Evolutionary conservation across 768 basidiomycete genomes (phyloP).

Genomic region (Termitomyces sp.): DNA sequence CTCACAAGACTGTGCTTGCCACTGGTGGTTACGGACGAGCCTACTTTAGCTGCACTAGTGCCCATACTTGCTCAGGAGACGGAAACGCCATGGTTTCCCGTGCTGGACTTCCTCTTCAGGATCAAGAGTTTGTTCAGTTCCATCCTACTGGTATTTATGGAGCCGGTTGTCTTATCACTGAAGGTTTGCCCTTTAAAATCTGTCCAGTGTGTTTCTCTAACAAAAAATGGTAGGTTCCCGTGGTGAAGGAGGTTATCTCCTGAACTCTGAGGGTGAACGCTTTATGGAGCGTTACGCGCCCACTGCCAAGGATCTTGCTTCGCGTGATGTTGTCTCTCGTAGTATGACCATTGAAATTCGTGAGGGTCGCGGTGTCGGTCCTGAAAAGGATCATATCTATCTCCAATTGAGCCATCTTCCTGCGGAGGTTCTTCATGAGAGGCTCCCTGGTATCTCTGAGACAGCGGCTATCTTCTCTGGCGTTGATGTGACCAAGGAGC

Average conservation of each 20-base stretch:
- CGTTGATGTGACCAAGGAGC: conserved; percentile 99
- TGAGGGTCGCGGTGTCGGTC: conserved; percentile 97
- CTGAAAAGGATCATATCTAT: conserved; percentile 96
- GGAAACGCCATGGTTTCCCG: conserved; percentile 98
- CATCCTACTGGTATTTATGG: conserved; percentile 99
- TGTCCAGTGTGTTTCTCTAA: background rate
- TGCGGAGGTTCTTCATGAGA: conserved; percentile 91
- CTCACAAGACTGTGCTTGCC: conserved; percentile 97
- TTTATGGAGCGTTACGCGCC: conserved; percentile 99
- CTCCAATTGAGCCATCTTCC: conserved; percentile 97
- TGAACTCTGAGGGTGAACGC: conserved; percentile 98
- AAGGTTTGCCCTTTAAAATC: conserved; percentile 51
- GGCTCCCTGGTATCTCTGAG: conserved; percentile 98
- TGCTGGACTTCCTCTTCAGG: conserved; percentile 95
- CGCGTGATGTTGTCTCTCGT: conserved; percentile 98
- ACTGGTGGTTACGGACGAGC: conserved; percentile 98
- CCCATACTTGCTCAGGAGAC: conserved; percentile 98
- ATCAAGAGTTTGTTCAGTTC: conserved; percentile 99
- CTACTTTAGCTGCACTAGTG: conserved; percentile 98
- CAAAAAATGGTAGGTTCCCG: conserved; percentile 69
- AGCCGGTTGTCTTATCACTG: conserved; percentile 97
- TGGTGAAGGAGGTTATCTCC: conserved; percentile 97
- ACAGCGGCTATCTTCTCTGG: conserved; percentile 98
- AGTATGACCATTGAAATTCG: conserved; percentile 99
- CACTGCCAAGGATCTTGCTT: conserved; percentile 98